Conservation (phyloP, 2,329 filamentous ascomycete species). For the Epichloe brachyelytri region DNA sequence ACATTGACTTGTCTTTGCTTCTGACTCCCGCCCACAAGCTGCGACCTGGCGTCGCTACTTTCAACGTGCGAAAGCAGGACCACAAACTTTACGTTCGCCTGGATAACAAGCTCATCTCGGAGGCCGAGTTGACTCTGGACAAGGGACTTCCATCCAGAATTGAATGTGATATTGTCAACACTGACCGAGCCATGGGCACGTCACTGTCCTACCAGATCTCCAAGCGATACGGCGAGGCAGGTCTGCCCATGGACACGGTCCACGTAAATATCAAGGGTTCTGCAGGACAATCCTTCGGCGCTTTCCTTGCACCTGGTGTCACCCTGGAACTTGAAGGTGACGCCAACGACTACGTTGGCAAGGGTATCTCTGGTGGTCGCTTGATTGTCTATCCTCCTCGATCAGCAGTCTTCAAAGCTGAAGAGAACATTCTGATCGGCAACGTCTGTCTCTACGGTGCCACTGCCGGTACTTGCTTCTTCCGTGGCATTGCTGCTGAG, state of each 20-base stretch:
- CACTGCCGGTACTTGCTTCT: slow-evolving; percentile 83
- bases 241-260: slow-evolving; percentile 82
- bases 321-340: slow-evolving; percentile 94
- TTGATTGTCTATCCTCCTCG: slow-evolving; percentile 89
- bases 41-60: slow-evolving; percentile 84
- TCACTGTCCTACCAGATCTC: slow-evolving; percentile 94
- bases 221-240: slow-evolving; percentile 79
- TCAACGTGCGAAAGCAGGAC: slow-evolving; percentile 96
- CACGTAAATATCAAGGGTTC: slow-evolving; percentile 95
- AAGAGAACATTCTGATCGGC: slow-evolving; percentile 88
- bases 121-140: slow-evolving; percentile 87
- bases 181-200: slow-evolving; percentile 83
- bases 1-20: slow-evolving; percentile 86
- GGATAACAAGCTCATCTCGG: slow-evolving; percentile 94
- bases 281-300: slow-evolving; percentile 91
- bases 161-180: slow-evolving; percentile 94
- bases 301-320: slow-evolving; percentile 83
- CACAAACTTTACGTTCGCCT: slow-evolving; percentile 85
- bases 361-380: slow-evolving; percentile 85
- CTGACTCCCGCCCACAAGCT: slow-evolving; percentile 93
- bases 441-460: slow-evolving; percentile 95
- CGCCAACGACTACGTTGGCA: slow-evolving; percentile 92
- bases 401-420: slow-evolving; percentile 82
- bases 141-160: slow-evolving; percentile 88
- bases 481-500: slow-evolving; percentile 92